Base-by-base conservation (phyloP, 352 stramenopile genomes). In the Phytophthora podocarpi region DNA sequence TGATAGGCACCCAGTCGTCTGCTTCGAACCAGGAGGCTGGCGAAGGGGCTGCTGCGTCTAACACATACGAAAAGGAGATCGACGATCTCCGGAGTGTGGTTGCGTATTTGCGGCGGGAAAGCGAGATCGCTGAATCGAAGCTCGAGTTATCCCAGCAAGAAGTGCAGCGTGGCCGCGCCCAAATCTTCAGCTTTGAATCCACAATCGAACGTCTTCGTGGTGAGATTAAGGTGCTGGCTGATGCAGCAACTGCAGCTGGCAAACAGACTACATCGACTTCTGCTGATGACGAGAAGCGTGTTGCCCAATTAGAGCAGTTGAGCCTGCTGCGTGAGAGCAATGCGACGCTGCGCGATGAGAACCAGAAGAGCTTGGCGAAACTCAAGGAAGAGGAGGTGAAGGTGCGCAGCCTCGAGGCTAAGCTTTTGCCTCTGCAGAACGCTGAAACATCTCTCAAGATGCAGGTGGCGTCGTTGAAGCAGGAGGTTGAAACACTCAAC, bases 281-380 rank as follows among this genome's bases (percentile, higher is more conserved):
- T 21, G 51, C 58, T 3, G 72, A 73, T 10, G 67, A 77, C 12
- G 64, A 75, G 7, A 90, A 91, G 57, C 78, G 78, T n/a, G 57
- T 67, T 20, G 82, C 80, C 28, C 75, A 89, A 56, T 54, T 94
- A 2, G 79, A 94, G 40, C 81, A 90, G 54, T 52, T 94, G n/a
- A 89, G 70, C 49, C 60, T 94, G 11, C 47, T 94, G 30, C 82
- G 85, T 13, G 85, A 94, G 39, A 92, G 82, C 47, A 94, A 94
- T 53, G 85, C 85, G 12, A 91, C 72, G 32, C 61, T 94, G 49
- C 82, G 85, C 8, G 82, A 90, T 24, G 82, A 94, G 49, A 84
- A 76, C 57, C 72, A 90, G 42, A 79, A 84, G 59, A 86, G 68
- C 32, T 51, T 86, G 50, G 60, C 60, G 5, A 81, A 78, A 18